These are phyloP conservation scores for Ilyonectria destructans DNA, from an alignment of 2,329 filamentous ascomycete species.

Conservation along the genomic window DNA sequence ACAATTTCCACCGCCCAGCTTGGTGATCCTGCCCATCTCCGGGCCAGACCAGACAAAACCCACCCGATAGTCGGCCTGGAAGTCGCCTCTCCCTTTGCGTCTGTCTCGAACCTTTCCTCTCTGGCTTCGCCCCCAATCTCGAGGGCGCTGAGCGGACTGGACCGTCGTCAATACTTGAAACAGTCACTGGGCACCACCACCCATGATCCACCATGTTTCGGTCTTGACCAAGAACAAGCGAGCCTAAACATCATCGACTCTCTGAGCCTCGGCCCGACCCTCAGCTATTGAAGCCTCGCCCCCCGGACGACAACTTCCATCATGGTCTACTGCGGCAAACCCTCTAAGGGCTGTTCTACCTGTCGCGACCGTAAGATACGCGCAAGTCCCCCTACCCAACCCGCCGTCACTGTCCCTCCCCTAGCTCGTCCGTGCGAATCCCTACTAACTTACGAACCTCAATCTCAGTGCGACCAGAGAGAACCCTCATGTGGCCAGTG, in stretches of 20 bases:
- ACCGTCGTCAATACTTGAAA: slow-evolving; percentile 7
- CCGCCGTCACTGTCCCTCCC: slow-evolving; percentile 11
- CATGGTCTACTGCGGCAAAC: slow-evolving; percentile 74
- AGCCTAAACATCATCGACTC: slow-evolving; percentile 25
- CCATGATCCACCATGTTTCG: slow-evolving; percentile 42
- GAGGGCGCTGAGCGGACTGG: neutral
- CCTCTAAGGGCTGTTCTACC: slow-evolving; percentile 70
- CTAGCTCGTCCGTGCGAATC: slow-evolving; percentile 10
- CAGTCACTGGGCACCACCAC: slow-evolving; percentile 3
- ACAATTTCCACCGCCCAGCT: neutral
- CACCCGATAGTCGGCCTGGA: no score
- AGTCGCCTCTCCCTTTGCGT: neutral
- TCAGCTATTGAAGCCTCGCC: slow-evolving; percentile 17
- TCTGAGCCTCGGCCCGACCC: slow-evolving; percentile 14
- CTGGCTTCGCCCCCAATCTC: neutral
- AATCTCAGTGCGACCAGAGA: slow-evolving; percentile 67
- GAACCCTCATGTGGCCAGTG: slow-evolving; percentile 70
- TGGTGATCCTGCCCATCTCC: no score
- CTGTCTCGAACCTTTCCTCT: neutral
- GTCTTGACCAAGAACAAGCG: slow-evolving; percentile 33
- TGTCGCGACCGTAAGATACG: slow-evolving; percentile 72
- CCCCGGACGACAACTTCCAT: slow-evolving; percentile 22
- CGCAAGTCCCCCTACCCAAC: slow-evolving; percentile 57
- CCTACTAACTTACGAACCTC: slow-evolving; percentile 26
- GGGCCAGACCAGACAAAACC: no score